phyloP scores from a whole-genome alignment of 2,329 filamentous ascomycete genomes.

The Cladosporium sp. region DNA sequence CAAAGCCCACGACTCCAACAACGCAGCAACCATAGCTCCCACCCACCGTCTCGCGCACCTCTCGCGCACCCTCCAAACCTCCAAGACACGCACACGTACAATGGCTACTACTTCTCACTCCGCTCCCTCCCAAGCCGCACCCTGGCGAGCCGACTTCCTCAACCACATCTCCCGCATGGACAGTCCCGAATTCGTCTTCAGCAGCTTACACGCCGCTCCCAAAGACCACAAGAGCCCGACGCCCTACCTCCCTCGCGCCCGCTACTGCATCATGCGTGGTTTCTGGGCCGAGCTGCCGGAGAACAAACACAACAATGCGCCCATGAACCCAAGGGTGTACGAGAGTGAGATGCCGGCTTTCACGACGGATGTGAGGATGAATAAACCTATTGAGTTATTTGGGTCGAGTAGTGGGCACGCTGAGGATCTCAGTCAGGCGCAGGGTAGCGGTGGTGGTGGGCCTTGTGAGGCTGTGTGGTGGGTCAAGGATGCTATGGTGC shows the following conservation, averaged over 20 bases:
- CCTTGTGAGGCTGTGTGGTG: slow-evolving; percentile 82
- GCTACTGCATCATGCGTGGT: slow-evolving; percentile 80
- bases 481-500: slow-evolving; percentile 64
- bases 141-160: slow-evolving; percentile 50
- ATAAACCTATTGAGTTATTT: slow-evolving; percentile 71
- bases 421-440: slow-evolving; percentile 37
- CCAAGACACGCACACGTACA: slow-evolving; percentile 33
- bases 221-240: slow-evolving; percentile 33
- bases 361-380: slow-evolving; percentile 85
- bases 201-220: slow-evolving; percentile 45
- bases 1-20: too few relatives aligned
- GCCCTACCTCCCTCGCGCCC: slow-evolving; percentile 53
- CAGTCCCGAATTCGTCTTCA: slow-evolving; percentile 48
- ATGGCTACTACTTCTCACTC: slow-evolving; percentile 39
- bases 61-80: slow-evolving; percentile 24
- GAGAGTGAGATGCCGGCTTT: slow-evolving; percentile 76
- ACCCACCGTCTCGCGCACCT: slow-evolving; percentile 37
- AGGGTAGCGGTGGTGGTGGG: slow-evolving; percentile 59
- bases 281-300: slow-evolving; percentile 71
- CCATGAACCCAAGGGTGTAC: slow-evolving; percentile 65
- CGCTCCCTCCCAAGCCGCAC: slow-evolving; percentile 41
- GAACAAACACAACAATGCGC: slow-evolving; percentile 69
- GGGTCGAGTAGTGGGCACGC: slow-evolving; percentile 46
- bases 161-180: slow-evolving; percentile 47
- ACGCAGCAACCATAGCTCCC: slow-evolving; percentile 31